phyloP scores from a whole-genome alignment of 768 basidiomycete genomes.

The Kwoniella botswanensis region DNA sequence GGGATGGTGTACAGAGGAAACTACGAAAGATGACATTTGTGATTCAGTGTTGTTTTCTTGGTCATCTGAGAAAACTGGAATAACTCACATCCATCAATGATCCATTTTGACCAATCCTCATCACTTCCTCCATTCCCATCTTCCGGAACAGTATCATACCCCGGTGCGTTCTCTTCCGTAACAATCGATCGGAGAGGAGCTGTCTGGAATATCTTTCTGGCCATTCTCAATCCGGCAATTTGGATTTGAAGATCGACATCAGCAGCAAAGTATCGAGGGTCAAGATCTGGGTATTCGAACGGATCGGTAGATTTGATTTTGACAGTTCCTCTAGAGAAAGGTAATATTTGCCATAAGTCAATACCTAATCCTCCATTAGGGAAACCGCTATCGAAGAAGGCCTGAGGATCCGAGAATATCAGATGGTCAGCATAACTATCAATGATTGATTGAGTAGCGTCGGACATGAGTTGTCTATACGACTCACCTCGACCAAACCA shows the following conservation, averaged over 20 bases:
- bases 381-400: conserved; percentile 29
- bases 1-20: conserved; percentile 62
- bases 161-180: conserved; percentile 63
- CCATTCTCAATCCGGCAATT: conserved; percentile 65
- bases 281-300: conserved; percentile 68
- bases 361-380: conserved; percentile 43
- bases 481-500: conserved; percentile 53
- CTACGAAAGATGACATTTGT: conserved; percentile 45
- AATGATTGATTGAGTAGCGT: too few species aligned
- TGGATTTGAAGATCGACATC: conserved; percentile 53
- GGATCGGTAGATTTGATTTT: conserved; percentile 68
- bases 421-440: too few species aligned
- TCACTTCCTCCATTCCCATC: conserved; percentile 18
- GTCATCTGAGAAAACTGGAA: neutral
- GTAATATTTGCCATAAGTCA: conserved; percentile 49
- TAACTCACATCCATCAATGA: conserved; percentile 22
- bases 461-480: neutral
- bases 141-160: conserved; percentile 45
- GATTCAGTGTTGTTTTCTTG: neutral
- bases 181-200: conserved; percentile 64
- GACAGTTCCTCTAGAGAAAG: conserved; percentile 64
- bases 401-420: neutral
- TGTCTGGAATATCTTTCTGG: conserved; percentile 64
- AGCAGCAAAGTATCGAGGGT: conserved; percentile 67
- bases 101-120: conserved; percentile 26